A percentile compares a stretch with the other conserved stretches of the same genome.
phyloP scores from a whole-genome alignment of 257 asterid genomes.

The Solanum bukasovii region DNA sequence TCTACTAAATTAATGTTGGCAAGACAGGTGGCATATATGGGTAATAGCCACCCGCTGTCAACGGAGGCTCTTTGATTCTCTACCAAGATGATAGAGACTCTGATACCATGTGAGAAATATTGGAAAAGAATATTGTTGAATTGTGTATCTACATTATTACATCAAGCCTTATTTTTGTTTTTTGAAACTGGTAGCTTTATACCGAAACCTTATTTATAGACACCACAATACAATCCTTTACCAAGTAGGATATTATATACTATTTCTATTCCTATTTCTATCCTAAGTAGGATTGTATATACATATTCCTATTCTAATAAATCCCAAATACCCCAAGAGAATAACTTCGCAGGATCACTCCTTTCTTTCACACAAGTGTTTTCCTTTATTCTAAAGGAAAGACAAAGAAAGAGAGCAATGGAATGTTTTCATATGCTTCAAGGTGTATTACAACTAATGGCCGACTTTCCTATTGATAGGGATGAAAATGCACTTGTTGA shows the following conservation, averaged over 20 bases:
- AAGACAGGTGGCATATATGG: background rate
- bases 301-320: background rate
- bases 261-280: background rate
- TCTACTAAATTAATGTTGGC: background rate
- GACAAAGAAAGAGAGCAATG: background rate
- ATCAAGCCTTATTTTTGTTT: background rate
- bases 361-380: background rate
- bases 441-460: background rate
- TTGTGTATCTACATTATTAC: background rate
- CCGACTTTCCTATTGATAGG: background rate
- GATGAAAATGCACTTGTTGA: background rate
- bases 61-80: background rate
- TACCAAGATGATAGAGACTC: background rate
- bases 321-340: background rate
- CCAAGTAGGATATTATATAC: background rate
- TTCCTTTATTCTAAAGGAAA: background rate
- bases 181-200: background rate
- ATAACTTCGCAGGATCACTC: background rate
- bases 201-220: background rate
- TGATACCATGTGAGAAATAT: background rate
- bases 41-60: background rate
- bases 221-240: background rate
- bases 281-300: background rate
- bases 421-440: background rate
- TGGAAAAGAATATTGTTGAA: background rate